Conservation (phyloP, 208 protist species). For the Trichomonas tenax region DNA sequence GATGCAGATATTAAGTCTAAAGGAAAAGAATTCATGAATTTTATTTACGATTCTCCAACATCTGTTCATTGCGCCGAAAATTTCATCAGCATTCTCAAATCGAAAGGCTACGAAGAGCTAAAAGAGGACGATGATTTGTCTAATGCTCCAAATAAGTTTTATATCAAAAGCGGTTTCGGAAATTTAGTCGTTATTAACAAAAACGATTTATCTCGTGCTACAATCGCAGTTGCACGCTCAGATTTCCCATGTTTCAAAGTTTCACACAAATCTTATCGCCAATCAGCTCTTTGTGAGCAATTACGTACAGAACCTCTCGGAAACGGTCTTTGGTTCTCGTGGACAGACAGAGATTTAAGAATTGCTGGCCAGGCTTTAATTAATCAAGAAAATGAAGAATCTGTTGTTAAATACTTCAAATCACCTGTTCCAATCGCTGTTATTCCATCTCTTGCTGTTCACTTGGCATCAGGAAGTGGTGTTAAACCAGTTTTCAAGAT, state of each 20-base stretch:
- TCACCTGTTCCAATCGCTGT: not conserved
- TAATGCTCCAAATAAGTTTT: not conserved
- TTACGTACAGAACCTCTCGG: not conserved
- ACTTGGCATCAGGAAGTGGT: not conserved
- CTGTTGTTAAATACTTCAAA: not conserved
- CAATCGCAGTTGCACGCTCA: not conserved
- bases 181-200: not conserved
- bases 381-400: not conserved
- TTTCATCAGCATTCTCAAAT: not conserved
- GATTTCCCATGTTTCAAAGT: not conserved
- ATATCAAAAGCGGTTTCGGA: not conserved
- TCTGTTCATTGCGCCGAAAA: not conserved
- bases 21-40: not conserved
- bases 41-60: not conserved
- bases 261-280: not conserved
- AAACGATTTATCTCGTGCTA: not conserved
- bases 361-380: not conserved
- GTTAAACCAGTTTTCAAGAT: not conserved
- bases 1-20: not conserved
- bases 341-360: slow-evolving; percentile 14
- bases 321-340: not conserved
- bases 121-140: not conserved
- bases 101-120: not conserved
- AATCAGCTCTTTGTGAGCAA: not conserved
- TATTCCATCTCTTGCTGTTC: not conserved